A percentile compares a stretch with the other conserved stretches of the same genome.
Conservation (phyloP, 768 basidiomycete genomes). For the Trametes cubensis region DNA sequence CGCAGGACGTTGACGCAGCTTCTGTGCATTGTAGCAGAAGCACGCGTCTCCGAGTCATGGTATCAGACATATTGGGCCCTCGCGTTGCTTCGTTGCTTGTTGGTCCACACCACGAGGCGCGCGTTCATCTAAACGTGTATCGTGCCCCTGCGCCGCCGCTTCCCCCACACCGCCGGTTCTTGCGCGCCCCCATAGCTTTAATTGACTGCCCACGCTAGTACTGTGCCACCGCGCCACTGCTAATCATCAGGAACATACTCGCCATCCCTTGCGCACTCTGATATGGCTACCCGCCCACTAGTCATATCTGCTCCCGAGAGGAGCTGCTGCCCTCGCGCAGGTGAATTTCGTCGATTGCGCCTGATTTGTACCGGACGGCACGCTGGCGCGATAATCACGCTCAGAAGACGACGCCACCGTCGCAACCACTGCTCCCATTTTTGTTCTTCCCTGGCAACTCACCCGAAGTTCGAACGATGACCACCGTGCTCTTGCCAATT, state of each 20-base stretch:
- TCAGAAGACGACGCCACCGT: conserved; percentile 10
- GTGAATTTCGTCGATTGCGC: background rate
- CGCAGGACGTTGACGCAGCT: too few species aligned
- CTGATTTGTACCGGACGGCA: background rate
- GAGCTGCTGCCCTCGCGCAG: background rate
- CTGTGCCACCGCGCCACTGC: conserved; percentile 5
- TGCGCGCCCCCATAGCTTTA: background rate
- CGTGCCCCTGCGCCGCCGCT: background rate
- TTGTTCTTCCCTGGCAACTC: background rate
- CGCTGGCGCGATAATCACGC: conserved; percentile 3
- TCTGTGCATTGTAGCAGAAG: too few species aligned
- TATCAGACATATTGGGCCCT: background rate
- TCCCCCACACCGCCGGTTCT: background rate
- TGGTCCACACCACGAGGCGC: background rate
- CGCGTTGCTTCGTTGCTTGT: background rate
- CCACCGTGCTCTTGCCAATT: too few species aligned
- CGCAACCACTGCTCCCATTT: background rate
- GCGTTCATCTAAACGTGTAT: background rate
- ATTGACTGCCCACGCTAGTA: background rate
- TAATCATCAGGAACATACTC: background rate
- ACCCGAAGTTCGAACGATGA: background rate
- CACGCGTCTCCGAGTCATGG: background rate
- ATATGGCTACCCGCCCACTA: background rate
- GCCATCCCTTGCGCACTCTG: background rate
- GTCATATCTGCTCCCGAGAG: background rate